Evolutionary conservation across 192 early-diverging fungal species (phyloP).

Genomic region (Backusella circina): DNA sequence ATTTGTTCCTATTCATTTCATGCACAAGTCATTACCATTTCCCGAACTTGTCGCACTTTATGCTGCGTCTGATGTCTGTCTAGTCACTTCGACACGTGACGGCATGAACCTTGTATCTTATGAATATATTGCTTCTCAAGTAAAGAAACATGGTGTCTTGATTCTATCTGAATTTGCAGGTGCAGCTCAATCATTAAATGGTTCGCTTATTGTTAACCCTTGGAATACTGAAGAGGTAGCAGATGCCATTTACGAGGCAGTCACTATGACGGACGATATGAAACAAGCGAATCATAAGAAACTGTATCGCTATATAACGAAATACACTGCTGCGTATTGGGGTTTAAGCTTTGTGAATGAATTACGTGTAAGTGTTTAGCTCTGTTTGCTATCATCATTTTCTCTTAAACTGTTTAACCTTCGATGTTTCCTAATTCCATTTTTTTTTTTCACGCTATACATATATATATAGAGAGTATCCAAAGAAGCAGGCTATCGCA

Average conservation of each 20-base stretch:
- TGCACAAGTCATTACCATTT: slow-evolving; percentile 95
- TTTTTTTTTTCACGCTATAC: background rate
- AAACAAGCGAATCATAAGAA: slow-evolving; percentile 85
- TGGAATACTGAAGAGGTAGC: slow-evolving; percentile 99
- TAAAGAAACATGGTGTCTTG: slow-evolving; percentile 91
- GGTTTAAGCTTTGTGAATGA: slow-evolving; percentile 92
- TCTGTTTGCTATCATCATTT: too few species aligned
- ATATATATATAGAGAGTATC: slow-evolving; percentile 41
- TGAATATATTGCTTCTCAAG: slow-evolving; percentile 95
- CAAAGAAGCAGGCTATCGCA: slow-evolving; percentile 62
- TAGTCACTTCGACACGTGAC: slow-evolving; percentile 97
- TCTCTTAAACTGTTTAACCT: too few species aligned
- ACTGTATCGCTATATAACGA: slow-evolving; percentile 89
- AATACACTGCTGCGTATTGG: slow-evolving; percentile 98
- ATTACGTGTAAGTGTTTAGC: slow-evolving; percentile 40
- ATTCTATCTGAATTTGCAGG: slow-evolving; percentile 98
- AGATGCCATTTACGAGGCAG: slow-evolving; percentile 83
- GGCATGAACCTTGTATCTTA: slow-evolving; percentile 99
- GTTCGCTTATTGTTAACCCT: slow-evolving; percentile 97
- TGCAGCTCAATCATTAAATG: slow-evolving; percentile 96
- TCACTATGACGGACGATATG: slow-evolving; percentile 84
- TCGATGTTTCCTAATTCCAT: background rate
- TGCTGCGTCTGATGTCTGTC: slow-evolving; percentile 91
- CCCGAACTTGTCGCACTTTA: slow-evolving; percentile 96
- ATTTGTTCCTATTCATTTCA: slow-evolving; percentile 96